Percentiles rank a stretch among this genome's conserved stretches.
Conservation (phyloP, 2,329 filamentous ascomycete species). For the Periconia sp. region DNA sequence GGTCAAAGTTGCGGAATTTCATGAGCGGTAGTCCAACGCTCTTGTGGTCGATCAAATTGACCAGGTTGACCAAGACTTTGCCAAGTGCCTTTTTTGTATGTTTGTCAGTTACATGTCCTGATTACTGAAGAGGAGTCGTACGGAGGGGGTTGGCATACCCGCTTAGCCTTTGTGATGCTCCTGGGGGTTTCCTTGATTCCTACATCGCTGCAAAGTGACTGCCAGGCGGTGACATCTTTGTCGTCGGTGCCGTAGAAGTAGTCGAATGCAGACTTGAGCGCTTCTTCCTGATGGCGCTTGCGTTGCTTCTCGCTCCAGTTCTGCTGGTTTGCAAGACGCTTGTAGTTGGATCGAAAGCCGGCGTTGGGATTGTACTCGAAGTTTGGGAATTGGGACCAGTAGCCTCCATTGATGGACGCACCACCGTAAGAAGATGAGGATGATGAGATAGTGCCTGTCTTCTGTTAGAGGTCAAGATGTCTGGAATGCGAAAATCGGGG, state of each 20-base stretch:
- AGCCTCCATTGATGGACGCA: too few species aligned
- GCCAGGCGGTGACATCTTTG: slow-evolving; percentile 9
- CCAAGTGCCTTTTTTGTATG: slow-evolving; percentile 11
- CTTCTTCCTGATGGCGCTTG: not conserved
- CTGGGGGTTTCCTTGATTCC: slow-evolving; percentile 4
- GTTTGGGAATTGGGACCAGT: slow-evolving; percentile 4
- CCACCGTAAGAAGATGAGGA: too few species aligned
- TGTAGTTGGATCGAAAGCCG: slow-evolving; percentile 17
- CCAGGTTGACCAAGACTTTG: slow-evolving; percentile 23
- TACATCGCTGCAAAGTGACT: slow-evolving; percentile 14
- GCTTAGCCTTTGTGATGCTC: slow-evolving; percentile 16
- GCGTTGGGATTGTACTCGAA: slow-evolving; percentile 7
- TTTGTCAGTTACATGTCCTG: not conserved
- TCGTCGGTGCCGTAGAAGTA: slow-evolving; percentile 11
- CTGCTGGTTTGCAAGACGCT: slow-evolving; percentile 12
- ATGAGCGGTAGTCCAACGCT: slow-evolving; percentile 16
- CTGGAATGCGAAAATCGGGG: too few species aligned
- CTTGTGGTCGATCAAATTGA: slow-evolving; percentile 27
- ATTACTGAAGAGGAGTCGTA: too few species aligned
- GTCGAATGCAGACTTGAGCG: slow-evolving; percentile 14
- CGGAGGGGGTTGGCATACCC: slow-evolving; percentile 15
- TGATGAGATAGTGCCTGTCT: too few species aligned
- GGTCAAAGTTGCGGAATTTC: slow-evolving; percentile 14
- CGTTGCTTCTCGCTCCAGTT: slow-evolving; percentile 14
- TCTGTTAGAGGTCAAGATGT: too few species aligned